These are phyloP conservation scores for Malus hybrid DNA, from an alignment of 331 rosid species.

Conservation along the genomic window DNA sequence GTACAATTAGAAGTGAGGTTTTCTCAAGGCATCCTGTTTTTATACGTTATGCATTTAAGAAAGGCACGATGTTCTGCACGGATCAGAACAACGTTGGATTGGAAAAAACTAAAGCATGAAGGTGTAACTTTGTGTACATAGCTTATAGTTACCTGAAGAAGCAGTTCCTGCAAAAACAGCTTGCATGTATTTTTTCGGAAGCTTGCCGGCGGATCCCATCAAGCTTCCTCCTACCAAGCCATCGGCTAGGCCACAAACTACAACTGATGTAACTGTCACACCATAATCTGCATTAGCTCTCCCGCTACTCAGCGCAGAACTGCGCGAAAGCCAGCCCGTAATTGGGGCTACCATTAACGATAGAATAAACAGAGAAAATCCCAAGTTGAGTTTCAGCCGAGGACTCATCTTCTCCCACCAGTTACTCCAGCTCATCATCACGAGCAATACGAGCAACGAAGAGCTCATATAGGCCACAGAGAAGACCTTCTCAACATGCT, in stretches of 20 bases:
- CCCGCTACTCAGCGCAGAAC: slow-evolving; percentile 7
- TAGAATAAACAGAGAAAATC: slow-evolving; percentile 65
- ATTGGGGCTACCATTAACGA: slow-evolving; percentile 66
- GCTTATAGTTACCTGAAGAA: slow-evolving; percentile 58
- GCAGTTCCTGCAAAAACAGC: slow-evolving; percentile 96
- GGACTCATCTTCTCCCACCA: slow-evolving; percentile 48
- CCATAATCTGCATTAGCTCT: slow-evolving; percentile 44
- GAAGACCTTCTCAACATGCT: slow-evolving; percentile 76
- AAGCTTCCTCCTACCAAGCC: slow-evolving; percentile 86
- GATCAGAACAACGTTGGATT: neutral
- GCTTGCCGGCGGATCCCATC: slow-evolving; percentile 89
- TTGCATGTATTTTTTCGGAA: slow-evolving; percentile 88
- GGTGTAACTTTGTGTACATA: neutral
- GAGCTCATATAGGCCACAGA: slow-evolving; percentile 84
- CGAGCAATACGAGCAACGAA: slow-evolving; percentile 52
- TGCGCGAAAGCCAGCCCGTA: slow-evolving; percentile 53
- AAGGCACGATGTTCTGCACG: neutral
- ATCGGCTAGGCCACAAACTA: slow-evolving; percentile 75
- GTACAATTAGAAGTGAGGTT: neutral
- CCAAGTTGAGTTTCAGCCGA: slow-evolving; percentile 65
- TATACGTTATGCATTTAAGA: neutral
- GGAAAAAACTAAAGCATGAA: slow-evolving; percentile 13
- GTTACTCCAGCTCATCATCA: slow-evolving; percentile 63
- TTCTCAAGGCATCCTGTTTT: neutral
- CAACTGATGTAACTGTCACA: slow-evolving; percentile 54